A percentile compares a stretch with the other conserved stretches of the same genome.
These are phyloP conservation scores for Aspergillus intermedius DNA, from an alignment of 2,329 filamentous ascomycete genomes.

Conservation along the genomic window DNA sequence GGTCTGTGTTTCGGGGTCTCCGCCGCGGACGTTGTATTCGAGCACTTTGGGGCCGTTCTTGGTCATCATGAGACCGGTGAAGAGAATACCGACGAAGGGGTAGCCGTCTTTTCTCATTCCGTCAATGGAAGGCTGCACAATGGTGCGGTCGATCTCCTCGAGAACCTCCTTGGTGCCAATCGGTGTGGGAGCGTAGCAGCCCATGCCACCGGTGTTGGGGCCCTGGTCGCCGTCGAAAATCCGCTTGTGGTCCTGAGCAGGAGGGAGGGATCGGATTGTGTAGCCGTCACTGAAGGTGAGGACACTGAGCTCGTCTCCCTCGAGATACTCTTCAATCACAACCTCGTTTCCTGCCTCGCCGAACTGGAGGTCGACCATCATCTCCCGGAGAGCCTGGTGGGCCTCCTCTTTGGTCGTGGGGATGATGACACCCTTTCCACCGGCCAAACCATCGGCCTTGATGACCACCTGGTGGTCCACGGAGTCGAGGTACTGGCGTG, in stretches of 20 bases:
- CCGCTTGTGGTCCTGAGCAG: conserved; percentile 94
- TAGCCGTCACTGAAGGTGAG: conserved; percentile 87
- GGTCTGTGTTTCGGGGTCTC: conserved; percentile 86
- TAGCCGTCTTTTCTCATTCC: conserved; percentile 75
- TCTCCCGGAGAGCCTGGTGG: conserved; percentile 70
- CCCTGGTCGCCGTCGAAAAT: conserved; percentile 85
- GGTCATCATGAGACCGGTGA: conserved; percentile 81
- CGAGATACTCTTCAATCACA: conserved; percentile 89
- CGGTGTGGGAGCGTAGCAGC: conserved; percentile 87
- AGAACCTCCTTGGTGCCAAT: conserved; percentile 70
- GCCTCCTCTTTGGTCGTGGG: conserved; percentile 77
- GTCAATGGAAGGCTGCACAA: conserved; percentile 82
- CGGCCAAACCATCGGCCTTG: conserved; percentile 87
- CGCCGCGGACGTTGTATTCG: conserved; percentile 91
- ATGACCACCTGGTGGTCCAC: conserved; percentile 74
- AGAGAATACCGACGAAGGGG: conserved; percentile 40
- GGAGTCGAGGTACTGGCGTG: conserved; percentile 65
- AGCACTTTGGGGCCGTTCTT: conserved; percentile 71
- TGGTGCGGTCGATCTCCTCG: conserved; percentile 67
- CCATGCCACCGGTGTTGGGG: conserved; percentile 96
- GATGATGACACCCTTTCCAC: conserved; percentile 92
- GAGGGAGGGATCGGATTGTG: conserved; percentile 73
- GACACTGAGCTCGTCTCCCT: conserved; percentile 87
- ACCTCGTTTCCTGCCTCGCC: conserved; percentile 82
- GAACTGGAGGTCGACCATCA: conserved; percentile 86